Conservation (phyloP, 1,284 basidiomycete genomes). For the Ceratobasidium sp. region DNA sequence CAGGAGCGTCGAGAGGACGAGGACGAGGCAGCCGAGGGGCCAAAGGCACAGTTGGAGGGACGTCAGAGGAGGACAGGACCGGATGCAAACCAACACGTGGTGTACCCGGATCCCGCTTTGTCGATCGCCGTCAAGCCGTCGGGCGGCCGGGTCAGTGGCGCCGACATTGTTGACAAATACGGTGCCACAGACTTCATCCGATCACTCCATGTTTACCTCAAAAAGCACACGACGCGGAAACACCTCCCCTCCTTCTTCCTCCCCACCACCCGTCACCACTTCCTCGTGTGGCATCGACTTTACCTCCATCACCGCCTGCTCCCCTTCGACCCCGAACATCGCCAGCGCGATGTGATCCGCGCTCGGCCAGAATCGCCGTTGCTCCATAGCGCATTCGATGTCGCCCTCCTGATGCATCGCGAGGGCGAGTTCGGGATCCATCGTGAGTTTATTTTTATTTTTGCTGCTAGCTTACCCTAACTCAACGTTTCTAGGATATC, state of each 20-base stretch:
- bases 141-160: neutral
- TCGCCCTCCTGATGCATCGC: neutral
- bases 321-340: conserved; percentile 13
- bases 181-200: neutral
- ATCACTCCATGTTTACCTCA: conserved; percentile 1
- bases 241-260: neutral
- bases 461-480: neutral
- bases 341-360: conserved; percentile 18
- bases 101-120: neutral
- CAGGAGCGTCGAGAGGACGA: neutral
- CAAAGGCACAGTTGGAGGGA: neutral
- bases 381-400: conserved; percentile 50
- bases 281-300: conserved; percentile 36
- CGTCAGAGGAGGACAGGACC: no score
- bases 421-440: neutral
- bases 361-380: neutral
- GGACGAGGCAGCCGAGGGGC: conserved; percentile 1
- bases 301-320: conserved; percentile 24
- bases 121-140: neutral
- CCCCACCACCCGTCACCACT: neutral
- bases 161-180: neutral
- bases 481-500: conserved; percentile 15
- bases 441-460: conserved; percentile 48
- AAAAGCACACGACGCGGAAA: neutral
- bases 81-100: conserved; percentile 15